Conservation (phyloP, 148 eudicot species). For the Camellia sinensis region DNA sequence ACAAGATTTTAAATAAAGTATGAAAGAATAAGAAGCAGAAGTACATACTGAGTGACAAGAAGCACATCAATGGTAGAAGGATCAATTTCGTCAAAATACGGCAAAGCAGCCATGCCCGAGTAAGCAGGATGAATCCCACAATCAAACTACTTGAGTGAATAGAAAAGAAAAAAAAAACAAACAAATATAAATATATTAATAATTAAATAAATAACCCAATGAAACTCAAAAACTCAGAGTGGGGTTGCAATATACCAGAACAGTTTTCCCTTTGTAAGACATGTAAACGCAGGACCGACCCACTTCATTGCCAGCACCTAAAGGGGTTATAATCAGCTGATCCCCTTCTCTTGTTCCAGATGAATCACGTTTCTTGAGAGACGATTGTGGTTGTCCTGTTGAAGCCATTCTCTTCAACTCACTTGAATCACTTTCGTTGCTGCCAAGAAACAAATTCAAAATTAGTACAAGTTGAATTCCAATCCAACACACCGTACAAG, state of each 20-base stretch:
- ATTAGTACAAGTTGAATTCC: background rate
- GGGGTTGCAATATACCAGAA: constrained; percentile 46
- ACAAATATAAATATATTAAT: background rate
- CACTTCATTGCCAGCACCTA: constrained; percentile 95
- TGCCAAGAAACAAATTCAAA: background rate
- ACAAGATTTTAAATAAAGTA: background rate
- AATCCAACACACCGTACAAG: background rate
- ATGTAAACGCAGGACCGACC: constrained; percentile 86
- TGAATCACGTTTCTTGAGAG: constrained; percentile 57
- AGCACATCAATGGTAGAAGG: constrained; percentile 86
- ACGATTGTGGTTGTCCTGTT: constrained; percentile 42
- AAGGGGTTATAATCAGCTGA: constrained; percentile 71
- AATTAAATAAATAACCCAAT: background rate
- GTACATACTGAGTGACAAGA: constrained; percentile 79
- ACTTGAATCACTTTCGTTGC: background rate
- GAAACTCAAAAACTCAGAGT: background rate
- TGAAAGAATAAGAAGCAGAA: background rate
- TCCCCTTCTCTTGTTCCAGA: constrained; percentile 64
- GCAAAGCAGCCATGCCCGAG: constrained; percentile 95
- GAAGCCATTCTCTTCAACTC: constrained; percentile 53
- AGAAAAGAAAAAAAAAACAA: too few species aligned
- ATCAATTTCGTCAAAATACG: constrained; percentile 95
- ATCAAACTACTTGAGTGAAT: constrained; percentile 53
- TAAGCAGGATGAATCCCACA: constrained; percentile 96
- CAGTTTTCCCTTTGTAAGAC: constrained; percentile 83